These are phyloP conservation scores for Cyclotella cryptica DNA, from an alignment of 108 stramenopile genomes.

Conservation along the genomic window DNA sequence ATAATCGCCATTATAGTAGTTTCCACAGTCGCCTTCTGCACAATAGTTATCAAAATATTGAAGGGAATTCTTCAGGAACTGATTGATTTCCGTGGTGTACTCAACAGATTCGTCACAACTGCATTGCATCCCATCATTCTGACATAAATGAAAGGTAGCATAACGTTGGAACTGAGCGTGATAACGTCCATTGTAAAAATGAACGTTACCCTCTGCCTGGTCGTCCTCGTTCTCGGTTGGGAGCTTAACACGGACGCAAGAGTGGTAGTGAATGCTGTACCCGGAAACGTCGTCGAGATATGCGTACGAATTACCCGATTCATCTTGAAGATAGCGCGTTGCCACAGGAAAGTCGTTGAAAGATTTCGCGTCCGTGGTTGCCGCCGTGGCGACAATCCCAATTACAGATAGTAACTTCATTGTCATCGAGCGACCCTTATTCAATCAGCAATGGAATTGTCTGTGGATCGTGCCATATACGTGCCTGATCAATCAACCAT, in stretches of 20 bases:
- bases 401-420: conserved; percentile 3
- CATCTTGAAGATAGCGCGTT: conserved; percentile 24
- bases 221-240: conserved; percentile 53
- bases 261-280: conserved; percentile 36
- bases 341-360: not conserved
- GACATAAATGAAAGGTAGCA: conserved; percentile 59
- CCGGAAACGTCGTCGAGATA: conserved; percentile 37
- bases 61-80: conserved; percentile 36
- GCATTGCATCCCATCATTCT: conserved; percentile 18
- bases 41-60: conserved; percentile 48
- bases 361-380: not conserved
- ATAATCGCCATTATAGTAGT: conserved; percentile 20
- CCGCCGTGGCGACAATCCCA: not conserved
- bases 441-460: too few species aligned
- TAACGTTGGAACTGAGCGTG: conserved; percentile 52
- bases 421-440: not conserved
- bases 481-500: too few species aligned
- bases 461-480: too few species aligned
- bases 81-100: conserved; percentile 51
- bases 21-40: conserved; percentile 37
- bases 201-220: conserved; percentile 53
- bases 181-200: conserved; percentile 68
- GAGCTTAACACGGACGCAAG: conserved; percentile 46
- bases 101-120: conserved; percentile 52
- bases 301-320: conserved; percentile 20